A percentile compares a stretch with the other conserved stretches of the same genome.
Conservation (phyloP, 192 early-diverging fungal genomes). For the Obelidium mucronatum region DNA sequence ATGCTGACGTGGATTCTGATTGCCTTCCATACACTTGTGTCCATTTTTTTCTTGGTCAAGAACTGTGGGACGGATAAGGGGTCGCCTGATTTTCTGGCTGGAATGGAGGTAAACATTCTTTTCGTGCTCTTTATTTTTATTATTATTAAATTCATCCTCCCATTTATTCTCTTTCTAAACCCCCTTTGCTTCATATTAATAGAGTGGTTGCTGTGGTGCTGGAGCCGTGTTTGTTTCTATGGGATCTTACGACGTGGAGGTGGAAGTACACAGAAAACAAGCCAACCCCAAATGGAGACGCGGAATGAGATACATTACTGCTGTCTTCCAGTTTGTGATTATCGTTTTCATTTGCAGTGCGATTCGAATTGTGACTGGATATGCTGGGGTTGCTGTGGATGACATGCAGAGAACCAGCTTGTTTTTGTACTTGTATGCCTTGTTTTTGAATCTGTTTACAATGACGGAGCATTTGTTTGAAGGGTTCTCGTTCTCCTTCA, state of each 20-base stretch:
- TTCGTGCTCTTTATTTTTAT: neutral
- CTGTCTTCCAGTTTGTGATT: constrained; percentile 50
- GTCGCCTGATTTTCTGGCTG: constrained; percentile 50
- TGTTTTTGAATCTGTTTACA: constrained; percentile 52
- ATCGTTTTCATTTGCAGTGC: constrained; percentile 43
- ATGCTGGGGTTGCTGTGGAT: constrained; percentile 2
- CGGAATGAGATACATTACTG: constrained; percentile 43
- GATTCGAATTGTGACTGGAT: constrained; percentile 47
- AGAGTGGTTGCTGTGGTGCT: constrained; percentile 56
- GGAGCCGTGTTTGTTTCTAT: constrained; percentile 53
- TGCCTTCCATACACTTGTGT: constrained; percentile 51
- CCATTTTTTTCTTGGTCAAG: constrained; percentile 42
- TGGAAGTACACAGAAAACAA: constrained; percentile 34
- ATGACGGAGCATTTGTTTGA: constrained; percentile 58
- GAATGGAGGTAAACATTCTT: constrained; percentile 43
- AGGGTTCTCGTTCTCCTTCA: constrained; percentile 34
- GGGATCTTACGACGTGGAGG: constrained; percentile 48
- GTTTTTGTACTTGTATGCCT: constrained; percentile 44
- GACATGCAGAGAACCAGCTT: constrained; percentile 45
- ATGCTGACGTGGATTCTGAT: constrained; percentile 53
- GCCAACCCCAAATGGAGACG: constrained; percentile 40
- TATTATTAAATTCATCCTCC: neutral
- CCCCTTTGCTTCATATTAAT: neutral
- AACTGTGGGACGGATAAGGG: constrained; percentile 40
- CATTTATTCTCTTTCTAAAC: no score